A percentile compares a stretch with the other conserved stretches of the same genome.
Evolutionary conservation across 129 eudicot genomes (phyloP).

Genomic region (Glebionis coronaria): DNA sequence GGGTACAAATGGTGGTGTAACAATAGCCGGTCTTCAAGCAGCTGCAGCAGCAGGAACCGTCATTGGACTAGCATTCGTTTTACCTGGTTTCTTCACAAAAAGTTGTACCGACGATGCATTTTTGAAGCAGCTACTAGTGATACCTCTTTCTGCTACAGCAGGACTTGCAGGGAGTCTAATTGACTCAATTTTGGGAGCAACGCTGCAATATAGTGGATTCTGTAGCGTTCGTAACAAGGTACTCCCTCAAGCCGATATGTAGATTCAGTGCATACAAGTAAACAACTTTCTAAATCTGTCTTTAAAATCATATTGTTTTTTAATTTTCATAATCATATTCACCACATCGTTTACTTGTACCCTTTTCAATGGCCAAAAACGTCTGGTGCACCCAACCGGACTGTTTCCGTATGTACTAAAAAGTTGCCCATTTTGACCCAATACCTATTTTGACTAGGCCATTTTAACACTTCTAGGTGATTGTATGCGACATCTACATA

Average conservation of each 20-base stretch:
- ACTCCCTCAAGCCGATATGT: background rate
- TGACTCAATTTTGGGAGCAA: conserved; percentile 79
- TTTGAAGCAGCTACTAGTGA: conserved; percentile 71
- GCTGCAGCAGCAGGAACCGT: conserved; percentile 89
- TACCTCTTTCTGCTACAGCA: conserved; percentile 78
- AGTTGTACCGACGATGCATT: conserved; percentile 52
- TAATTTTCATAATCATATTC: background rate
- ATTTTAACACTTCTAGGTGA: background rate
- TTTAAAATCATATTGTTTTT: background rate
- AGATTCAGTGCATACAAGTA: background rate
- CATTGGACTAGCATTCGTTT: conserved; percentile 74
- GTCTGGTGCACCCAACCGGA: no score
- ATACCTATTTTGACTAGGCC: background rate
- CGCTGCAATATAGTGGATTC: conserved; percentile 78
- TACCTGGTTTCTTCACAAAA: conserved; percentile 63
- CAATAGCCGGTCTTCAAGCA: conserved; percentile 75
- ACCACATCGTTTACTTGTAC: background rate
- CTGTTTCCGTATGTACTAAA: no score
- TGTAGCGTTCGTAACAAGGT: conserved; percentile 91
- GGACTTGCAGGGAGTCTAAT: conserved; percentile 79
- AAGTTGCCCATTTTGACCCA: background rate
- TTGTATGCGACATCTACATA: background rate
- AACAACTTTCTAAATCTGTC: background rate
- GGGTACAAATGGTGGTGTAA: conserved; percentile 98
- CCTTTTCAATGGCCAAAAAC: background rate